Percentiles rank a stretch among this genome's conserved stretches.
phyloP scores from a whole-genome alignment of 257 asterid species.

The Mentha longifolia region DNA sequence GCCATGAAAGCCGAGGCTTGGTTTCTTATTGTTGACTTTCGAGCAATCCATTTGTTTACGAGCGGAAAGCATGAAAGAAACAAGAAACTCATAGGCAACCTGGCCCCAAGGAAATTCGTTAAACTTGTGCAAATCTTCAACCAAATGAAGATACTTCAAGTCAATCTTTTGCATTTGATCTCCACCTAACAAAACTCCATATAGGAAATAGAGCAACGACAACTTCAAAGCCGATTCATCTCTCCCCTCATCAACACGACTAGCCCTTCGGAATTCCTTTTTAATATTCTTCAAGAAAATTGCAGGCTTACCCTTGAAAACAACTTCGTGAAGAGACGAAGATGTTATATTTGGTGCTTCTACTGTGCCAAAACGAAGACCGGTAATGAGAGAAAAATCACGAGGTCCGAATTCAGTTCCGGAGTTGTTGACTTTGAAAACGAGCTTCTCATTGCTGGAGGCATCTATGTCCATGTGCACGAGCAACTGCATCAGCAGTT shows the following conservation, averaged over 20 bases:
- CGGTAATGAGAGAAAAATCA: not conserved
- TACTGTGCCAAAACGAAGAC: not conserved
- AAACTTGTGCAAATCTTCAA: not conserved
- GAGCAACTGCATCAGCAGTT: not conserved
- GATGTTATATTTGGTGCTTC: not conserved
- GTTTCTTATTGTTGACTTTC: not conserved
- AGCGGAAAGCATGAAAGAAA: not conserved
- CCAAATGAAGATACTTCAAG: not conserved
- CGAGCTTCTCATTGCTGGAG: not conserved
- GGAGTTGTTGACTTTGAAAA: not conserved
- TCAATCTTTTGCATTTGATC: not conserved
- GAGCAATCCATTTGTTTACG: not conserved
- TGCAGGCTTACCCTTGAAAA: not conserved
- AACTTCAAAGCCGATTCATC: no score
- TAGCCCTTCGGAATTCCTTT: not conserved
- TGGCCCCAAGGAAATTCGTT: not conserved
- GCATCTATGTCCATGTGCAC: not conserved
- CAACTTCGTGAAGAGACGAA: not conserved
- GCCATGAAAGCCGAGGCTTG: not conserved
- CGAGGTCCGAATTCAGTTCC: not conserved
- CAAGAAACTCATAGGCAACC: not conserved
- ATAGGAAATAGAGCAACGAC: not conserved
- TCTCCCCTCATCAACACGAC: not conserved
- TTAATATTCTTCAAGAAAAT: not conserved
- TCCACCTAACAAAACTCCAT: not conserved